phyloP scores from a whole-genome alignment of 1,284 basidiomycete genomes.

The Phaffia rhodozyma region DNA sequence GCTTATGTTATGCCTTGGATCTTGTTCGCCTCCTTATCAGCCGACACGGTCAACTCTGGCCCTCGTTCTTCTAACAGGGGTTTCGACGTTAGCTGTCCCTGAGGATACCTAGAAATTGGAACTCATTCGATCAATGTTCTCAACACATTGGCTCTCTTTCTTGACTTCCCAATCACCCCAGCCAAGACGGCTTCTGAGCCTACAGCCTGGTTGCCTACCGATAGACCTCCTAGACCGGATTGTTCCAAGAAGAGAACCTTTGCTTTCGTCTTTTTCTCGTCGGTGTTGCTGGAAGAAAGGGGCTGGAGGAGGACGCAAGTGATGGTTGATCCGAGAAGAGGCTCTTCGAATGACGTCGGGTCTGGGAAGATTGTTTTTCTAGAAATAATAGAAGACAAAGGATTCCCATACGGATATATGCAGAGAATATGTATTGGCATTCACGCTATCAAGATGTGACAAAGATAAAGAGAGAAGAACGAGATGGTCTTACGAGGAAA shows the following conservation, averaged over 20 bases:
- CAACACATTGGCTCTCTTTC: not conserved
- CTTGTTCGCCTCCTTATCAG: no score
- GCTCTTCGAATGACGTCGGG: slow-evolving; percentile 80
- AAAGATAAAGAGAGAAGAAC: slow-evolving; percentile 1
- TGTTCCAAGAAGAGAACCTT: slow-evolving; percentile 11
- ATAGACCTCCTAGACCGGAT: slow-evolving; percentile 11
- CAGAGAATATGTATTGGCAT: no score
- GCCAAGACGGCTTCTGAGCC: not conserved
- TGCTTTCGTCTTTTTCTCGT: not conserved
- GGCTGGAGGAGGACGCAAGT: slow-evolving; percentile 38
- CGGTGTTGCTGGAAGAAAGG: not conserved
- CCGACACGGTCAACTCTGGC: not conserved
- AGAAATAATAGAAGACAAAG: not conserved
- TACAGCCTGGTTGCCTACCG: not conserved
- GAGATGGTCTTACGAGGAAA: slow-evolving; percentile 50
- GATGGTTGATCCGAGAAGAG: slow-evolving; percentile 58
- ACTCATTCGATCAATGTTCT: not conserved
- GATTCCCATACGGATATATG: no score
- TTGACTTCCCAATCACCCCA: not conserved
- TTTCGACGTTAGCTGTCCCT: no score
- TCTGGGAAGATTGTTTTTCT: slow-evolving; percentile 64
- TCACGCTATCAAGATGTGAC: no score
- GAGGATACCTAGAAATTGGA: not conserved
- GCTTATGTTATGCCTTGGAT: not conserved
- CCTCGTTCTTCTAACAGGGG: no score